Evolutionary conservation across 192 early-diverging fungal genomes (phyloP).

Genomic region (Linnemannia hyalina): DNA sequence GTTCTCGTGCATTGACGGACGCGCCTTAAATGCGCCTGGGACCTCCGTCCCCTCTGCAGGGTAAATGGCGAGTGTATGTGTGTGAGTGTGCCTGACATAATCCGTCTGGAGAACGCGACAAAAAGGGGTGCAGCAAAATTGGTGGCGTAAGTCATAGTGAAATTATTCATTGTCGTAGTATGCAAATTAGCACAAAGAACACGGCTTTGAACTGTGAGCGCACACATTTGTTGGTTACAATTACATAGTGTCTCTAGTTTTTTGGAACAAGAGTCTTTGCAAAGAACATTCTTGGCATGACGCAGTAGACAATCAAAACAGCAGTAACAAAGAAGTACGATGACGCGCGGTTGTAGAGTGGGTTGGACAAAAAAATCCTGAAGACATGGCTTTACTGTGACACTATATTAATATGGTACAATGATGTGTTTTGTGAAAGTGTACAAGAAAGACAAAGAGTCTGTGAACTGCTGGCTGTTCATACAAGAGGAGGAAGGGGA

Average conservation of each 20-base stretch:
- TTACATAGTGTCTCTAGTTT: too few relatives aligned
- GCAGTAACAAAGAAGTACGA: background rate
- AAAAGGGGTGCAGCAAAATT: background rate
- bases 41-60: background rate
- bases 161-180: too few relatives aligned
- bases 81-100: too few relatives aligned
- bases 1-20: too few relatives aligned
- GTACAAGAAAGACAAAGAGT: slow-evolving; percentile 9
- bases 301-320: background rate
- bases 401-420: slow-evolving; percentile 52
- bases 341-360: background rate
- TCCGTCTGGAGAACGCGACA: background rate
- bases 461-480: background rate
- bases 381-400: background rate
- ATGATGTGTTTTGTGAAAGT: background rate
- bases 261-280: background rate
- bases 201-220: too few relatives aligned
- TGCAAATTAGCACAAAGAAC: too few relatives aligned
- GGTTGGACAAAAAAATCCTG: background rate
- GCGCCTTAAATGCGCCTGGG: background rate
- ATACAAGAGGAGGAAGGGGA: background rate
- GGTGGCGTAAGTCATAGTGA: background rate
- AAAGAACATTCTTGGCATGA: background rate
- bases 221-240: too few relatives aligned
- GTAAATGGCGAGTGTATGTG: too few relatives aligned